Evolutionary conservation across 345 rosid species (phyloP).

Genomic region (Eucalyptus sp.): DNA sequence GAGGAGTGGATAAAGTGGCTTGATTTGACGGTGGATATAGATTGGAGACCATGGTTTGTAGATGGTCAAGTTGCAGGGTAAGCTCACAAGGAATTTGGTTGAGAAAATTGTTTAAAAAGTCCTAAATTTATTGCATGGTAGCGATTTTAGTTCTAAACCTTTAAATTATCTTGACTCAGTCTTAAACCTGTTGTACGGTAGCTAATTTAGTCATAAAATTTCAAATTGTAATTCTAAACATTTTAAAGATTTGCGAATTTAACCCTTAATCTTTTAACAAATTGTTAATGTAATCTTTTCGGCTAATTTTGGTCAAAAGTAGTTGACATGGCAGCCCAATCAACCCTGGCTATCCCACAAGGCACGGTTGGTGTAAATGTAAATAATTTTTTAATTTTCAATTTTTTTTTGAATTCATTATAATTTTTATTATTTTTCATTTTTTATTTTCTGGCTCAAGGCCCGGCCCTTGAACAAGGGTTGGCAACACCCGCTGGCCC

Average conservation of each 20-base stretch:
- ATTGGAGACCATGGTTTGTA: slow-evolving; percentile 19
- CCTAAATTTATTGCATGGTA: no score
- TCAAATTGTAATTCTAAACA: no score
- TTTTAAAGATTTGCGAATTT: rapidly evolving
- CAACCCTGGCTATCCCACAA: rapidly evolving
- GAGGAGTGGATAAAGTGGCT: slow-evolving; percentile 16
- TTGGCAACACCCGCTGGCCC: rapidly evolving
- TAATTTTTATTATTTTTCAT: no score
- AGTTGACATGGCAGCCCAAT: no score
- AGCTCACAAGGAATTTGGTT: neutral
- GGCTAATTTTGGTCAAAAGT: rapidly evolving
- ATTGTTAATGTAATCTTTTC: rapidly evolving
- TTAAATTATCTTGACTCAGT: rapidly evolving
- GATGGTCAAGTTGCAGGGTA: slow-evolving; percentile 26
- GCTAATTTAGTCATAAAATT: no score
- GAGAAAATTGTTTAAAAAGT: no score
- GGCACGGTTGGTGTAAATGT: rapidly evolving
- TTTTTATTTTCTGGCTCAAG: no score
- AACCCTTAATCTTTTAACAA: rapidly evolving
- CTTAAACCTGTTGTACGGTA: no score
- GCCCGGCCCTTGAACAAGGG: rapidly evolving
- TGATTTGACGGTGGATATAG: neutral
- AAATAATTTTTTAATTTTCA: no score
- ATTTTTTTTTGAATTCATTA: rapidly evolving
- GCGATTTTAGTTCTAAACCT: rapidly evolving